Conservation (phyloP, 2,329 filamentous ascomycete genomes). For the Cadophora sp. region DNA sequence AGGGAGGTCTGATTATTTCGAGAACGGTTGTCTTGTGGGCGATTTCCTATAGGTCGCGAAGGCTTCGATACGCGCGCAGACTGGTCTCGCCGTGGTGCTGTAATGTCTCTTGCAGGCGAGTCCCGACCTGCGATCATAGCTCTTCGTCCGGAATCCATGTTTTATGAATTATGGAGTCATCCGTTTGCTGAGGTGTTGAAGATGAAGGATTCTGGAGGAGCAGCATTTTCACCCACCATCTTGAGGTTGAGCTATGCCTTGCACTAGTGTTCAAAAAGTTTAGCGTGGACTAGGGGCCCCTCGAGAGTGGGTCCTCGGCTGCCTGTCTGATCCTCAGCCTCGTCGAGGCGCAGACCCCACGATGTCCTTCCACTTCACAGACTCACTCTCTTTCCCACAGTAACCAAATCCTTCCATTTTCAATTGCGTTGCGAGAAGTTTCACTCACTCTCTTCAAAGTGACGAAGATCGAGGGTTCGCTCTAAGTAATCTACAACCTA, state of each 20-base stretch:
- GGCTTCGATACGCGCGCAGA: conserved; percentile 64
- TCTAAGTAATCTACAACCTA: too few relatives aligned
- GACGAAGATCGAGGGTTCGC: too few relatives aligned
- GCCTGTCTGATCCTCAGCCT: conserved; percentile 7
- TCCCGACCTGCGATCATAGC: conserved; percentile 40
- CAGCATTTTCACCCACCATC: not conserved
- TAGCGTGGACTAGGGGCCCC: not conserved
- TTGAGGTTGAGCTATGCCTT: not conserved
- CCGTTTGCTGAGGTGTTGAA: not conserved
- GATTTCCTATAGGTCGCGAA: conserved; percentile 38
- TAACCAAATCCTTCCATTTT: too few relatives aligned
- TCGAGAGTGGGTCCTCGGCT: not conserved
- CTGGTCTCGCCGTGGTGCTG: conserved; percentile 61
- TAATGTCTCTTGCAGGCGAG: conserved; percentile 57
- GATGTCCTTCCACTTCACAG: not conserved
- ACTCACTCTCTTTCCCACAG: not conserved
- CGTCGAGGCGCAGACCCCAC: conserved; percentile 4
- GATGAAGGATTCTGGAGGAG: not conserved
- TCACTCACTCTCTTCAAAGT: too few relatives aligned
- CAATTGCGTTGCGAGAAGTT: too few relatives aligned
- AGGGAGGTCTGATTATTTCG: conserved; percentile 38
- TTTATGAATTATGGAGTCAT: not conserved
- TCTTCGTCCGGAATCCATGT: conserved; percentile 43
- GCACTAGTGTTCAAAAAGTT: not conserved
- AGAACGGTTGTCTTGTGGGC: conserved; percentile 39